Conservation (phyloP, 192 early-diverging fungal species). For the Entomortierella lignicola region DNA sequence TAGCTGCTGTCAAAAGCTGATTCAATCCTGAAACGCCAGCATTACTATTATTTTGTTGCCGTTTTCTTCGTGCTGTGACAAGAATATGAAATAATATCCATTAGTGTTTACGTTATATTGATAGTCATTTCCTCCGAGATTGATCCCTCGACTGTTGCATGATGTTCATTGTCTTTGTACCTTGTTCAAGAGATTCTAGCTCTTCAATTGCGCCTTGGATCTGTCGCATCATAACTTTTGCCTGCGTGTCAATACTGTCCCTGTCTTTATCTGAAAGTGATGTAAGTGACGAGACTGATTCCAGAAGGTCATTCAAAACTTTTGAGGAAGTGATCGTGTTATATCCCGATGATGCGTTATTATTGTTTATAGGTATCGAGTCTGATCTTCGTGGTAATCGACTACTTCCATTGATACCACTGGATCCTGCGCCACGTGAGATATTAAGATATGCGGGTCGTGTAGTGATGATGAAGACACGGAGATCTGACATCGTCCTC, state of each 20-base stretch:
- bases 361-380: conserved; percentile 25
- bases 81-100: not conserved
- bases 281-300: conserved; percentile 32
- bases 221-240: conserved; percentile 49
- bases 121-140: not conserved
- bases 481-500: conserved; percentile 44
- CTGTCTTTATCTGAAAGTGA: conserved; percentile 48
- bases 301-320: conserved; percentile 28
- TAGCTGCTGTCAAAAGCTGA: conserved; percentile 20
- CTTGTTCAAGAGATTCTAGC: conserved; percentile 44
- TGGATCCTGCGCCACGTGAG: conserved; percentile 15
- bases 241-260: conserved; percentile 49
- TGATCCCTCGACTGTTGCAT: too few relatives aligned
- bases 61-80: conserved; percentile 23
- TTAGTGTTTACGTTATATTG: not conserved
- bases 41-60: conserved; percentile 14
- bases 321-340: conserved; percentile 24
- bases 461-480: conserved; percentile 42
- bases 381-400: conserved; percentile 19
- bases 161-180: too few relatives aligned
- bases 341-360: not conserved
- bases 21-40: conserved; percentile 21
- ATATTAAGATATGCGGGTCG: conserved; percentile 48
- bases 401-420: not conserved
- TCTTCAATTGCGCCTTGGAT: conserved; percentile 54